Evolutionary conservation across 2,329 filamentous ascomycete genomes (phyloP).

Genomic region (Nothophoma quercina): DNA sequence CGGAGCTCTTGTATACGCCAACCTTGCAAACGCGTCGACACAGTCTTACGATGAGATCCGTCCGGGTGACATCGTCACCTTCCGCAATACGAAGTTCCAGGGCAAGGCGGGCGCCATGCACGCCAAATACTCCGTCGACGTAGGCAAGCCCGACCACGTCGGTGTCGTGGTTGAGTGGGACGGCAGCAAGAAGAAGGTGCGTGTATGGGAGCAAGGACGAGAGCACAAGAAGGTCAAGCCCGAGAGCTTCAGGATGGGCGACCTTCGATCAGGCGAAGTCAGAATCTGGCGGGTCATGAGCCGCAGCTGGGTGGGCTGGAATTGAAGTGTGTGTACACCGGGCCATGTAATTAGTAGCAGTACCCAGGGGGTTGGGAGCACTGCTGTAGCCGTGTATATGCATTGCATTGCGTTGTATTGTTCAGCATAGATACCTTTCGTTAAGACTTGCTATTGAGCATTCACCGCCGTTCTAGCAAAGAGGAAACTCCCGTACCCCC

Average conservation of each 20-base stretch:
- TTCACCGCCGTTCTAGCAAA: too few relatives aligned
- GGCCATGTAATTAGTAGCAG: neutral
- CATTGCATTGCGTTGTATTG: neutral
- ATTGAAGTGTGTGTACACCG: neutral
- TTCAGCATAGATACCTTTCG: too few relatives aligned
- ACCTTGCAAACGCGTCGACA: slow-evolving; percentile 91
- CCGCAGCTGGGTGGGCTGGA: slow-evolving; percentile 89
- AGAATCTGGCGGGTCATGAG: slow-evolving; percentile 98
- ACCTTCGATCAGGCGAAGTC: slow-evolving; percentile 91
- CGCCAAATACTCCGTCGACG: slow-evolving; percentile 87
- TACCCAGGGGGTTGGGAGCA: too few relatives aligned
- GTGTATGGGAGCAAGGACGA: slow-evolving; percentile 92
- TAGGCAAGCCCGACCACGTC: slow-evolving; percentile 88
- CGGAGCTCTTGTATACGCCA: slow-evolving; percentile 91
- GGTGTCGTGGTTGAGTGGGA: slow-evolving; percentile 96
- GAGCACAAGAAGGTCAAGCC: slow-evolving; percentile 93
- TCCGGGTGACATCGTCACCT: slow-evolving; percentile 87
- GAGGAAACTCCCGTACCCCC: too few relatives aligned
- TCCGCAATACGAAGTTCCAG: slow-evolving; percentile 93
- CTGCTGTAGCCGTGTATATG: neutral
- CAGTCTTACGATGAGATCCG: slow-evolving; percentile 93
- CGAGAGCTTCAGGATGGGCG: slow-evolving; percentile 93
- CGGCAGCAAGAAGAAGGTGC: slow-evolving; percentile 96
- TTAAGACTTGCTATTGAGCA: too few relatives aligned
- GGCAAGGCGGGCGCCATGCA: slow-evolving; percentile 96